phyloP scores from a whole-genome alignment of 2,329 filamentous ascomycete genomes.

The Fusarium palustre region DNA sequence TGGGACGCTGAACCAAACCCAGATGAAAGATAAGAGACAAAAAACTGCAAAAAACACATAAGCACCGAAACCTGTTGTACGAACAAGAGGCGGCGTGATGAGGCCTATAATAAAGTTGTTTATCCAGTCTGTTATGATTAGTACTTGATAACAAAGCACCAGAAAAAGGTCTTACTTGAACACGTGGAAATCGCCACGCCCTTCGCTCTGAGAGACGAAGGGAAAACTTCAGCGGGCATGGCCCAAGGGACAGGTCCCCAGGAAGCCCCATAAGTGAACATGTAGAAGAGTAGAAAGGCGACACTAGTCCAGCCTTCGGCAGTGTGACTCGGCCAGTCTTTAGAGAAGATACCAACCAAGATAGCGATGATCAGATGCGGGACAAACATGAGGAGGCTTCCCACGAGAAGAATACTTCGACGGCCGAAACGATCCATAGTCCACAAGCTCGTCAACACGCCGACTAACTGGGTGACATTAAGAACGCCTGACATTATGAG shows the following conservation, averaged over 20 bases:
- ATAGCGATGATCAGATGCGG: conserved; percentile 45
- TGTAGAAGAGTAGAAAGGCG: conserved; percentile 62
- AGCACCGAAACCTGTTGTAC: conserved; percentile 61
- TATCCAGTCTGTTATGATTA: conserved; percentile 59
- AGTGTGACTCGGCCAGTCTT: conserved; percentile 43
- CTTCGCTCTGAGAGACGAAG: conserved; percentile 70
- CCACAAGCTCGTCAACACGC: conserved; percentile 59
- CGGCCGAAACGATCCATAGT: conserved; percentile 52
- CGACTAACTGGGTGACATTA: conserved; percentile 50
- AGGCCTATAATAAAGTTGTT: conserved; percentile 69
- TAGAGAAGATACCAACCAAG: conserved; percentile 43
- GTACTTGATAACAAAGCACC: not conserved
- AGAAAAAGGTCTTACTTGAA: conserved; percentile 52
- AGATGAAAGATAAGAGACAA: conserved; percentile 65
- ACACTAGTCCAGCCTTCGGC: conserved; percentile 48
- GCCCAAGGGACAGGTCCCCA: conserved; percentile 67
- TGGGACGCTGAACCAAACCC: conserved; percentile 65
- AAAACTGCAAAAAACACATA: conserved; percentile 71
- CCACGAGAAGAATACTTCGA: conserved; percentile 43
- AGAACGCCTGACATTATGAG: conserved; percentile 51
- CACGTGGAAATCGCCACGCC: conserved; percentile 70
- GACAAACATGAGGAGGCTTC: conserved; percentile 46
- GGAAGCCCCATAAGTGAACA: conserved; percentile 68
- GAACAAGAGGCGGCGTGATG: conserved; percentile 59
- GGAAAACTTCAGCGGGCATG: conserved; percentile 69